phyloP scores from a whole-genome alignment of 1,139 yeast species.

The Lodderomyces beijingensis region DNA sequence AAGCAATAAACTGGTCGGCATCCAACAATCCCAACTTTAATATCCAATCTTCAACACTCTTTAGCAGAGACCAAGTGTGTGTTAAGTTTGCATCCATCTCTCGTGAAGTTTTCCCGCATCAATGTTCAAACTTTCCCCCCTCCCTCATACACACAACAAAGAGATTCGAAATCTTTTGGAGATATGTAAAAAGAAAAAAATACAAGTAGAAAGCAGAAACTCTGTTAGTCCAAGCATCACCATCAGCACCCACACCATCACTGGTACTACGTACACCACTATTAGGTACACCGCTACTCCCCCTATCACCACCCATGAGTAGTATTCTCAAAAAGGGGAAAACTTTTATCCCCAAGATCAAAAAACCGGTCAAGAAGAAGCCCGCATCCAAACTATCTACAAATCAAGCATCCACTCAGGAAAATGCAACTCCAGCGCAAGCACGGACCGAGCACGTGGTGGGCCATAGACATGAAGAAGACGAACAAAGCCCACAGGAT shows the following conservation, averaged over 20 bases:
- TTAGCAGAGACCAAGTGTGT: conserved; percentile 10
- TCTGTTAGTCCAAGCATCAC: too few species aligned
- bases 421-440: not conserved
- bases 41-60: conserved; percentile 43
- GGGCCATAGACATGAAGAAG: not conserved
- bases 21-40: conserved; percentile 25
- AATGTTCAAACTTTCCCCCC: too few species aligned
- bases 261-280: too few species aligned
- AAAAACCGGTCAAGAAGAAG: conserved; percentile 21
- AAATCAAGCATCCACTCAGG: conserved; percentile 11
- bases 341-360: conserved; percentile 39
- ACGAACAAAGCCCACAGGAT: not conserved
- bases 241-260: too few species aligned
- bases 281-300: too few species aligned
- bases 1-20: conserved; percentile 36
- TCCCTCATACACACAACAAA: too few species aligned
- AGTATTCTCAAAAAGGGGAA: conserved; percentile 42
- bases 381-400: conserved; percentile 17
- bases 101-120: not conserved
- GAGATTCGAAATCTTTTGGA: not conserved
- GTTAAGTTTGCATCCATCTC: conserved; percentile 10
- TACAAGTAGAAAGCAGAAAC: conserved; percentile 5
- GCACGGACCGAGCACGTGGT: not conserved
- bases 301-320: conserved; percentile 40
- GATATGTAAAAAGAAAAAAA: conserved; percentile 2